Evolutionary conservation across 176 grass and related monocot genomes (phyloP), one percentile per base, ranked within the genome.

Genomic region (Pontederia crassipes): DNA sequence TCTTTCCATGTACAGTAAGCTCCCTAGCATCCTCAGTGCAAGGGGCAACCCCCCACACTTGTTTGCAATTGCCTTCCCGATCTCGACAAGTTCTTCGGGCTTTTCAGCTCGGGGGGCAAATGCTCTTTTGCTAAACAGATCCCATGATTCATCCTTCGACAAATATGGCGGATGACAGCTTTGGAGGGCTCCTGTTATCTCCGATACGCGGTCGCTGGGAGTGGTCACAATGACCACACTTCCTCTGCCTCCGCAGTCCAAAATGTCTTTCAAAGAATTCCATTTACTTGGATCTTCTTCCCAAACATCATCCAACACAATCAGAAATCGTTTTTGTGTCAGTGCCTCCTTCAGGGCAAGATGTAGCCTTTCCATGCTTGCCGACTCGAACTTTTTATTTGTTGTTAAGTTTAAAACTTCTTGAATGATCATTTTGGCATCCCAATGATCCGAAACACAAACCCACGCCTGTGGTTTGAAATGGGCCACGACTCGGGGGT

Each of bases 231-330:
- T 0, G 50, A 89, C 49, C 0, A 8, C 52, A 17, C 78, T 84
- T 15, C 81, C 75, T 0, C 4, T 2, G 27, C 48, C 78, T 68
- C 45, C 71, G 17, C 48, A 55, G 0, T 32, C 63, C 54, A 78
- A 16, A 28, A n/a, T 50, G 9, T 0, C 68, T 55, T 46, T 69
- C 1, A 89, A 32, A 0, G n/a, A 7, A 0, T 80, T 24, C 86
- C 81, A 89, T 14, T 55, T 68, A 0, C 17, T 0, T 0, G 10
- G 0, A 0, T 66, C 64, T 15, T 84, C 77, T 18, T 65, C 75
- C 85, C 81, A 89, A 0, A 78, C 77, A 35, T 78, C 74, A 15
- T 89, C 79, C 0, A 78, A 51, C 12, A 89, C 10, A 0, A 84
- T 47, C 0, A 89, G 10, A 14, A 17, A 80, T 11, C 26, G 70